phyloP scores from a whole-genome alignment of 2,329 filamentous ascomycete genomes.

The Trematosphaeria pertusa region DNA sequence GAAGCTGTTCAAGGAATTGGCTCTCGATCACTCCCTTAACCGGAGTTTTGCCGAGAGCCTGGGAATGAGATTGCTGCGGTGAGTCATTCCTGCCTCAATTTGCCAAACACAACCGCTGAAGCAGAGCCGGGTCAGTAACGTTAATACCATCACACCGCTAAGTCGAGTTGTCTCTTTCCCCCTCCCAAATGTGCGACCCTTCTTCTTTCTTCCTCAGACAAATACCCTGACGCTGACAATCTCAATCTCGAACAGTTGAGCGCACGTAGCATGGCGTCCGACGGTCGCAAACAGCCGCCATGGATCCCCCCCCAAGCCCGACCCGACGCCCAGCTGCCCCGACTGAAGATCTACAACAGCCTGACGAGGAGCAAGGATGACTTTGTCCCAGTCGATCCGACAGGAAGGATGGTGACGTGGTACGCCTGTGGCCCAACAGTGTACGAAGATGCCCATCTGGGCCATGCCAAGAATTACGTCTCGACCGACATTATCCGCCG shows the following conservation, averaged over 20 bases:
- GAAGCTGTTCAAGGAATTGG: background rate
- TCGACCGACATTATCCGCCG: constrained; percentile 84
- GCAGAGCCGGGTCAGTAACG: no score
- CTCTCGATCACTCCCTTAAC: no score
- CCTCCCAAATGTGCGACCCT: no score
- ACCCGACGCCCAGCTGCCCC: constrained; percentile 47
- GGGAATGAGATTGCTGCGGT: background rate
- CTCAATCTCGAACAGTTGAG: constrained; percentile 6
- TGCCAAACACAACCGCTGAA: constrained; percentile 1
- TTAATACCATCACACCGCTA: background rate
- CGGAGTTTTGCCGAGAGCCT: background rate
- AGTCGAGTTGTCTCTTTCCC: background rate
- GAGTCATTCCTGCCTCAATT: constrained; percentile 1
- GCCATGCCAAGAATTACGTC: constrained; percentile 86
- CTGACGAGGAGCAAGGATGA: constrained; percentile 73
- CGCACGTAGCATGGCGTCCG: constrained; percentile 8
- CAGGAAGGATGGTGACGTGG: constrained; percentile 68
- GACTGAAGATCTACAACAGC: constrained; percentile 77
- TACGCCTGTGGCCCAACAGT: constrained; percentile 88
- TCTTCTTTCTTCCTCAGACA: background rate
- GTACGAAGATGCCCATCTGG: constrained; percentile 75
- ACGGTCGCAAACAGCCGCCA: constrained; percentile 26
- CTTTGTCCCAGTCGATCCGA: constrained; percentile 73
- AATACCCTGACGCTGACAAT: constrained; percentile 13
- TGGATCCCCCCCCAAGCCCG: constrained; percentile 29